phyloP scores from a whole-genome alignment of 2,329 filamentous ascomycete species.

The Cercospora sojina region DNA sequence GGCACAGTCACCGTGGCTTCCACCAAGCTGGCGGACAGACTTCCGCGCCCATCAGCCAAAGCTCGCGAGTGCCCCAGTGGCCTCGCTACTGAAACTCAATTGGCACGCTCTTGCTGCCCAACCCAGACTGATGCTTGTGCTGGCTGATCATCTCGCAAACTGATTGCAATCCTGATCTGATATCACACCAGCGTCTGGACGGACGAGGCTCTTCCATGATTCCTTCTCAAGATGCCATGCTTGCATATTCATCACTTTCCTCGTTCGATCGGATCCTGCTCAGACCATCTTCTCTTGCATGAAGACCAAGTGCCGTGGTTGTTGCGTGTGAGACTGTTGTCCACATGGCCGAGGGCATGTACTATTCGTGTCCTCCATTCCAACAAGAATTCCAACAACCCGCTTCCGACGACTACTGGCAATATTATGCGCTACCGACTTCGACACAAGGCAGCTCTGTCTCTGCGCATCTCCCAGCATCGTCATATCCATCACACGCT shows the following conservation, averaged over 20 bases:
- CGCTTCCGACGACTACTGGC: neutral
- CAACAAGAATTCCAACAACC: neutral
- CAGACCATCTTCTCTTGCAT: neutral
- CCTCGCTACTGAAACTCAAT: neutral
- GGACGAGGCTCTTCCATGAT: neutral
- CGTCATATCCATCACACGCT: neutral
- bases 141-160: slow-evolving; percentile 1
- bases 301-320: neutral
- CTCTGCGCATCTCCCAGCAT: neutral
- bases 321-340: neutral
- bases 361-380: neutral
- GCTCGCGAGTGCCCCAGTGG: neutral
- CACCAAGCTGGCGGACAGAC: neutral
- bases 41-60: neutral
- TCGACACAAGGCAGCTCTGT: neutral
- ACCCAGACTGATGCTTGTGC: neutral
- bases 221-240: neutral
- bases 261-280: neutral
- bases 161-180: neutral
- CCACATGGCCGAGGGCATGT: neutral
- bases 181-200: neutral
- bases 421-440: neutral
- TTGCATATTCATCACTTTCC: neutral
- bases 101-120: slow-evolving; percentile 1
- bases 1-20: neutral